phyloP scores from a whole-genome alignment of 2,329 filamentous ascomycete genomes.

The Penicillium freii region DNA sequence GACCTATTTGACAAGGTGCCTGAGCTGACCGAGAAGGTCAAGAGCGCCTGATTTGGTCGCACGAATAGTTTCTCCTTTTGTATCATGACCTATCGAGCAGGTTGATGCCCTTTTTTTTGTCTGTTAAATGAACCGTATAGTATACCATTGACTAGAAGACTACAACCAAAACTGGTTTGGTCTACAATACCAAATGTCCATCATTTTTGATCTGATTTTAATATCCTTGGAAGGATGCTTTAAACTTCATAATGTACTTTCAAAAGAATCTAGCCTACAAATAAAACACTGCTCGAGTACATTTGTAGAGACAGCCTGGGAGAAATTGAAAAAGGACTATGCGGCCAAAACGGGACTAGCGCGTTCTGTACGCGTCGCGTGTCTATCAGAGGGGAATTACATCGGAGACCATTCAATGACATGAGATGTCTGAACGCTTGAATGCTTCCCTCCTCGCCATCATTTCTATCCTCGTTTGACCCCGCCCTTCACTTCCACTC shows the following conservation, averaged over 20 bases:
- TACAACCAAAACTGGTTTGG: constrained; percentile 1
- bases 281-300: not conserved
- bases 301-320: not conserved
- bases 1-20: constrained; percentile 96
- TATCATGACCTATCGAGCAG: constrained; percentile 21
- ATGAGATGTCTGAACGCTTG: constrained; percentile 24
- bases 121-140: constrained; percentile 16
- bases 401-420: constrained; percentile 10
- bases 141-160: constrained; percentile 20
- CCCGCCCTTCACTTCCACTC: constrained; percentile 51
- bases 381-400: constrained; percentile 24
- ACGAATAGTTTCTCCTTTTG: constrained; percentile 15
- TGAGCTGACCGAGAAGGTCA: constrained; percentile 93
- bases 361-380: constrained; percentile 28
- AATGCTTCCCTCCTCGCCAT: constrained; percentile 37
- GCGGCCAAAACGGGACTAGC: constrained; percentile 27
- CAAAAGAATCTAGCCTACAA: not conserved
- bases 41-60: constrained; percentile 44
- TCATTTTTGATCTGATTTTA: not conserved
- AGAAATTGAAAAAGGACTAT: not conserved
- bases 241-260: not conserved
- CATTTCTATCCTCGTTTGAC: constrained; percentile 51
- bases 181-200: constrained; percentile 11
- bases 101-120: constrained; percentile 9
- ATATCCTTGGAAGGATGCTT: not conserved